These are phyloP conservation scores for Boechera retrofracta DNA, from an alignment of 345 rosid species.

Conservation along the genomic window DNA sequence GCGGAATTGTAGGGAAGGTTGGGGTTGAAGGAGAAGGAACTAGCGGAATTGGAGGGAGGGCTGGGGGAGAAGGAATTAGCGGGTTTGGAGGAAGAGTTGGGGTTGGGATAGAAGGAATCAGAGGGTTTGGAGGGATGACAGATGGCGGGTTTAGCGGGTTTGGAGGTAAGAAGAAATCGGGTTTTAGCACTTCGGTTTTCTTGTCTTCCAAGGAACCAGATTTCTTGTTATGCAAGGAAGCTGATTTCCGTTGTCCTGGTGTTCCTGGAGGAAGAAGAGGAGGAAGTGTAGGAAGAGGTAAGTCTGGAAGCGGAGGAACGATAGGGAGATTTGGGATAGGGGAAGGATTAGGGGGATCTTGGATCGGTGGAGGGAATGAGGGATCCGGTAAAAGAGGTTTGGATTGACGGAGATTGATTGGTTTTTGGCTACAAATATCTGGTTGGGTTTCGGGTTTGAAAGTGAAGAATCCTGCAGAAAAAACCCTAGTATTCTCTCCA, in stretches of 20 bases:
- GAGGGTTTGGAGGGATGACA: slow-evolving; percentile 41
- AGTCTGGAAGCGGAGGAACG: slow-evolving; percentile 54
- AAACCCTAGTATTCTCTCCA: slow-evolving; percentile 54
- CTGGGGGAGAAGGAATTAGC: slow-evolving; percentile 55
- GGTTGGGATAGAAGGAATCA: slow-evolving; percentile 34
- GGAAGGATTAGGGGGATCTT: slow-evolving; percentile 52
- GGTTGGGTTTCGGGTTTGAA: slow-evolving; percentile 82
- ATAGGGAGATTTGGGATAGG: slow-evolving; percentile 64
- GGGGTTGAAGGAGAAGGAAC: slow-evolving; percentile 44
- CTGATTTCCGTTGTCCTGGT: slow-evolving; percentile 14
- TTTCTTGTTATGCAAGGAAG: slow-evolving; percentile 35
- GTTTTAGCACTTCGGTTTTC: slow-evolving; percentile 31
- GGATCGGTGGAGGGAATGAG: slow-evolving; percentile 52
- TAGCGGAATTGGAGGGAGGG: slow-evolving; percentile 38
- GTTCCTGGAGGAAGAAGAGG: slow-evolving; percentile 39
- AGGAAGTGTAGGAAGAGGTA: slow-evolving; percentile 52
- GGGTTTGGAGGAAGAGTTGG: slow-evolving; percentile 47
- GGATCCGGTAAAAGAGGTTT: slow-evolving; percentile 29
- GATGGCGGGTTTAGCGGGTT: slow-evolving; percentile 44
- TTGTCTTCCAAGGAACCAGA: slow-evolving; percentile 13
- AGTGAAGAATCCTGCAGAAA: slow-evolving; percentile 92
- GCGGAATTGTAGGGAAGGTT: not conserved
- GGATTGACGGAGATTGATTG: slow-evolving; percentile 39
- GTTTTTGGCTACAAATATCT: slow-evolving; percentile 63
- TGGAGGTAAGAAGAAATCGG: slow-evolving; percentile 43